These are phyloP conservation scores for Tricladium varicosporioides DNA, from an alignment of 2,329 filamentous ascomycete genomes.

Conservation along the genomic window DNA sequence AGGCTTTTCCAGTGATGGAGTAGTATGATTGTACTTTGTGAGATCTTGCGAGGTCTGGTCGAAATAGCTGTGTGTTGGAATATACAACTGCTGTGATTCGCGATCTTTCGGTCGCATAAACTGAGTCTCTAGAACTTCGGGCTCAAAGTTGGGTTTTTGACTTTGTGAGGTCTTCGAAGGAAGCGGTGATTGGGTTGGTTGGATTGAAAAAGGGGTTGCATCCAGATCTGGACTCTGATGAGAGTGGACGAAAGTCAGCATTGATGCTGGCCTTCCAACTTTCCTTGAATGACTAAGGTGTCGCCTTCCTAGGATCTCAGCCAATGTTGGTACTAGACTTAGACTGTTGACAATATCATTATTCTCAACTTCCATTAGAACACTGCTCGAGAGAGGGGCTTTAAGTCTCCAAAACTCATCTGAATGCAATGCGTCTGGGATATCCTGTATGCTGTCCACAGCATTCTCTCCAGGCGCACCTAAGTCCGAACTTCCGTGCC, in stretches of 20 bases:
- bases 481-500: too few relatives aligned
- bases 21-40: too few relatives aligned
- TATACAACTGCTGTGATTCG: constrained; percentile 2
- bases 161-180: background rate
- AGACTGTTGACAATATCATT: background rate
- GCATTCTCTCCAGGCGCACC: too few relatives aligned
- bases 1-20: constrained; percentile 2
- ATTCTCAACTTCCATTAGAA: background rate
- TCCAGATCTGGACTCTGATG: background rate
- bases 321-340: background rate
- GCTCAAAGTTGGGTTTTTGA: background rate
- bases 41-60: constrained; percentile 6
- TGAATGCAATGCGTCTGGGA: background rate
- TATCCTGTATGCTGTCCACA: background rate
- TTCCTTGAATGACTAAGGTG: background rate
- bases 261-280: background rate
- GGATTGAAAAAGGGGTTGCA: background rate
- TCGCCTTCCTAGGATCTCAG: background rate
- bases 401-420: background rate
- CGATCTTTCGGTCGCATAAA: background rate
- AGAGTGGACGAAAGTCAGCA: background rate
- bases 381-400: background rate
- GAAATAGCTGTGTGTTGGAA: constrained; percentile 4
- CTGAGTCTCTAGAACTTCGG: background rate
- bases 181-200: background rate